These are phyloP conservation scores for Solanum dulcamara DNA, from an alignment of 257 asterid genomes.

Conservation along the genomic window DNA sequence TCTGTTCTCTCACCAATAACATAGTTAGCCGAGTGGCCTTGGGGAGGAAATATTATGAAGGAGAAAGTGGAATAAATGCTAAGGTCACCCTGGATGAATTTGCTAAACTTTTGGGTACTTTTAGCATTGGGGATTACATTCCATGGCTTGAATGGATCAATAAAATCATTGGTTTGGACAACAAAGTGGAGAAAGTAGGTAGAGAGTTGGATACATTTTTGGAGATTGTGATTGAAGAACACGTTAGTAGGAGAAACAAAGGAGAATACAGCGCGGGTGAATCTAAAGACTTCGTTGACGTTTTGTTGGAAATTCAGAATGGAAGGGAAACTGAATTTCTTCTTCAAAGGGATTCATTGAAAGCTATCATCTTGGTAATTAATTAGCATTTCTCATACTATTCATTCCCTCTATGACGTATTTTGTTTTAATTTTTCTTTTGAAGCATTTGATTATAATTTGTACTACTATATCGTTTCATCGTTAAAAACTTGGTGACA, in stretches of 20 bases:
- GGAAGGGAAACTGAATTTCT: conserved; percentile 1
- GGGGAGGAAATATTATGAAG: conserved; percentile 3
- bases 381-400: too few species aligned
- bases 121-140: conserved; percentile 6
- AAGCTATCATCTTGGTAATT: background rate
- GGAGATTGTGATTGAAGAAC: conserved; percentile 16
- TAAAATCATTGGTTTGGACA: conserved; percentile 17
- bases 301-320: conserved; percentile 13
- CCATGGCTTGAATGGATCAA: conserved; percentile 28
- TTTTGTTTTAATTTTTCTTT: background rate
- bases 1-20: background rate
- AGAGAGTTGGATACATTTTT: conserved; percentile 16
- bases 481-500: background rate
- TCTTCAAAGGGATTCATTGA: conserved; percentile 10
- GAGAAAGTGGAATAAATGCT: background rate
- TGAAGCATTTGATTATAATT: background rate
- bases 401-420: background rate
- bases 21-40: background rate
- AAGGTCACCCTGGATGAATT: background rate
- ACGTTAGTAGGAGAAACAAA: background rate
- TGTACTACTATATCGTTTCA: background rate
- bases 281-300: conserved; percentile 9
- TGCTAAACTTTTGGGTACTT: background rate
- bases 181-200: conserved; percentile 1
- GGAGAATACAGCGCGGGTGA: background rate